Evolutionary conservation across 2,329 filamentous ascomycete species (phyloP).

Genomic region (Trichophyton schoenleinii): DNA sequence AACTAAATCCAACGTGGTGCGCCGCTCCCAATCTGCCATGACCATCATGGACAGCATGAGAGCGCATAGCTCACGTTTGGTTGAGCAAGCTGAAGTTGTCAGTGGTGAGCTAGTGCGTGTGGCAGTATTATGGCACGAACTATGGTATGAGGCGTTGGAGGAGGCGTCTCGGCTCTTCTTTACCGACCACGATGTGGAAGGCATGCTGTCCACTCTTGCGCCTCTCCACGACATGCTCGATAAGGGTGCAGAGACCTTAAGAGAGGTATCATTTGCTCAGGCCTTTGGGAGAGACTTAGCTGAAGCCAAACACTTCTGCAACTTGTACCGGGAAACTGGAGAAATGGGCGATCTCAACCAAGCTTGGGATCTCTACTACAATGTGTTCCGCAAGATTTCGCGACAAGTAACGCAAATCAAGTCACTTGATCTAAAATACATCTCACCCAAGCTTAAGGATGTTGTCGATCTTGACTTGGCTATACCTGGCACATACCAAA

Average conservation of each 20-base stretch:
- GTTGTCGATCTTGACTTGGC: constrained; percentile 79
- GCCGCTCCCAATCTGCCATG: constrained; percentile 73
- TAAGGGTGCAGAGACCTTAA: constrained; percentile 77
- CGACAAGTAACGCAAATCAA: constrained; percentile 88
- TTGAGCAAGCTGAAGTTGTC: constrained; percentile 89
- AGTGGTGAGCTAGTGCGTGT: constrained; percentile 95
- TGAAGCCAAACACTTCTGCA: constrained; percentile 92
- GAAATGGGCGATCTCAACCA: constrained; percentile 93
- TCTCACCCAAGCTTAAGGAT: constrained; percentile 81
- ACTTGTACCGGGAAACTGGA: constrained; percentile 74
- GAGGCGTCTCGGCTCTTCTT: constrained; percentile 96
- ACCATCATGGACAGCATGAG: constrained; percentile 98
- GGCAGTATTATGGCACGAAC: constrained; percentile 94
- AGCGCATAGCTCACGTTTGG: constrained; percentile 79
- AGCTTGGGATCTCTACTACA: constrained; percentile 98
- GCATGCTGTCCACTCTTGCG: constrained; percentile 85
- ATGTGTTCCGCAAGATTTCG: constrained; percentile 91
- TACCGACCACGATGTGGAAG: constrained; percentile 91
- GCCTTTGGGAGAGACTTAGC: constrained; percentile 91
- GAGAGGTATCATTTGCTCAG: constrained; percentile 94
- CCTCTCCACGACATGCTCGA: constrained; percentile 88
- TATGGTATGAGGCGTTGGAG: constrained; percentile 96
- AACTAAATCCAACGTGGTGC: constrained; percentile 85
- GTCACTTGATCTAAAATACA: constrained; percentile 86
- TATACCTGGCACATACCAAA: constrained; percentile 89